A percentile compares a stretch with the other conserved stretches of the same genome.
phyloP scores from a whole-genome alignment of 768 basidiomycete species.

The Termitomyces sp. region DNA sequence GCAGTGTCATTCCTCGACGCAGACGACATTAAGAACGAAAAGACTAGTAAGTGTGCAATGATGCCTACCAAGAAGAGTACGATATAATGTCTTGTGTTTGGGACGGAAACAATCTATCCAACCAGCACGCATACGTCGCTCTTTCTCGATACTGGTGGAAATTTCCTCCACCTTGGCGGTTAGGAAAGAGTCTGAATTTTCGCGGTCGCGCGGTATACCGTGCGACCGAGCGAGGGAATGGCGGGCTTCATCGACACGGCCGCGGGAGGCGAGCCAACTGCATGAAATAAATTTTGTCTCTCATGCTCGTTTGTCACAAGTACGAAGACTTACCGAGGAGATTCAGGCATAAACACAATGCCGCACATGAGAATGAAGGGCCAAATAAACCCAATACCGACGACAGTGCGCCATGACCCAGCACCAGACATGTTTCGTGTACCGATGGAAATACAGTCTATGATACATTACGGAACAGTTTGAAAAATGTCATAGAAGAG shows the following conservation, averaged over 20 bases:
- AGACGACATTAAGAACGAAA: background rate
- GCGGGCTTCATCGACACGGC: slow-evolving; percentile 42
- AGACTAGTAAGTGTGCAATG: background rate
- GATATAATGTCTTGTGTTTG: slow-evolving; percentile 52
- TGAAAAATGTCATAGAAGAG: background rate
- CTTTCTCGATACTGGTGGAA: slow-evolving; percentile 40
- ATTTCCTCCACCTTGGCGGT: slow-evolving; percentile 53
- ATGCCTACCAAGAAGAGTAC: slow-evolving; percentile 44
- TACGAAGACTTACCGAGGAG: slow-evolving; percentile 34
- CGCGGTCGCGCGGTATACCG: slow-evolving; percentile 38
- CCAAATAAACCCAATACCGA: slow-evolving; percentile 60
- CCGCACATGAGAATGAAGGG: slow-evolving; percentile 55
- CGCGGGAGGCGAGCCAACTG: slow-evolving; percentile 53
- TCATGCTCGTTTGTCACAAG: too few species aligned
- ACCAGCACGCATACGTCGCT: slow-evolving; percentile 37
- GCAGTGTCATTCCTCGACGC: slow-evolving; percentile 48
- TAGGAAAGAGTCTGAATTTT: slow-evolving; percentile 34
- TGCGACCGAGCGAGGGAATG: slow-evolving; percentile 41
- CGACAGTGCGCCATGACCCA: slow-evolving; percentile 56
- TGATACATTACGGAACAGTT: background rate
- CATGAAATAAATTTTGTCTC: background rate
- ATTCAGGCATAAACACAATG: slow-evolving; percentile 68
- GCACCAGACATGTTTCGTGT: slow-evolving; percentile 42
- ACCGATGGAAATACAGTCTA: slow-evolving; percentile 67
- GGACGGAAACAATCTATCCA: slow-evolving; percentile 69